Conservation (phyloP, 73 alveolate species). For the Symbiodinium pilosum region DNA sequence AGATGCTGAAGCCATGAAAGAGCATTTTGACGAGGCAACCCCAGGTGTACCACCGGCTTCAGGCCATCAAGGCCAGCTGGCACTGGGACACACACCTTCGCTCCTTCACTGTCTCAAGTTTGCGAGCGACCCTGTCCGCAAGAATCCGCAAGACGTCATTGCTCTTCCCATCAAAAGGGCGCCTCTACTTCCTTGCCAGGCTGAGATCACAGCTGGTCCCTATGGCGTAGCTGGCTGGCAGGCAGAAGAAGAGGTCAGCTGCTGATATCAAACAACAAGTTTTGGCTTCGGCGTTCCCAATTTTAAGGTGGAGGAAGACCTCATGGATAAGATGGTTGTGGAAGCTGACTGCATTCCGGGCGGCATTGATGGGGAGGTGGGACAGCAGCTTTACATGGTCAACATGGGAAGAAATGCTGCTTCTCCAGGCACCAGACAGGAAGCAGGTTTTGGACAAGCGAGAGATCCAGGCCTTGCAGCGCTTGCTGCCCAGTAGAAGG, state of each 20-base stretch:
- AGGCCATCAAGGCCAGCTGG: slow-evolving; percentile 56
- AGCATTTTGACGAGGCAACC: slow-evolving; percentile 40
- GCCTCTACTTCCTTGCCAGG: no score
- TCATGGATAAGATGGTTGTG: slow-evolving; percentile 94
- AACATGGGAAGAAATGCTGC: background rate
- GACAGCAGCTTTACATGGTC: no score
- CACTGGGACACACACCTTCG: background rate
- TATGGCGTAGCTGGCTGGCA: slow-evolving; percentile 94
- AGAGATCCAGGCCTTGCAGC: slow-evolving; percentile 85
- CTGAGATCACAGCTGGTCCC: slow-evolving; percentile 92
- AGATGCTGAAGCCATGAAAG: no score
- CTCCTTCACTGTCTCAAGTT: no score
- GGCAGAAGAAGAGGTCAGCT: slow-evolving; percentile 85
- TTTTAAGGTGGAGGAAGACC: slow-evolving; percentile 73
- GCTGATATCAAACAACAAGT: background rate
- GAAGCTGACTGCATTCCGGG: slow-evolving; percentile 94
- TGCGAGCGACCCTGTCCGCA: background rate
- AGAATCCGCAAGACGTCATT: background rate
- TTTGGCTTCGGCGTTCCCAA: background rate
- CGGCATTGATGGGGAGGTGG: slow-evolving; percentile 90
- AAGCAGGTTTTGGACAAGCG: slow-evolving; percentile 88
- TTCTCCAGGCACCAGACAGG: slow-evolving; percentile 66
- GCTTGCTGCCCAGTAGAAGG: background rate
- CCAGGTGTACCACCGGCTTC: slow-evolving; percentile 79
- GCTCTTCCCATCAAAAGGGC: no score